phyloP scores from a whole-genome alignment of 257 asterid genomes.

The Solanum clarkiae region DNA sequence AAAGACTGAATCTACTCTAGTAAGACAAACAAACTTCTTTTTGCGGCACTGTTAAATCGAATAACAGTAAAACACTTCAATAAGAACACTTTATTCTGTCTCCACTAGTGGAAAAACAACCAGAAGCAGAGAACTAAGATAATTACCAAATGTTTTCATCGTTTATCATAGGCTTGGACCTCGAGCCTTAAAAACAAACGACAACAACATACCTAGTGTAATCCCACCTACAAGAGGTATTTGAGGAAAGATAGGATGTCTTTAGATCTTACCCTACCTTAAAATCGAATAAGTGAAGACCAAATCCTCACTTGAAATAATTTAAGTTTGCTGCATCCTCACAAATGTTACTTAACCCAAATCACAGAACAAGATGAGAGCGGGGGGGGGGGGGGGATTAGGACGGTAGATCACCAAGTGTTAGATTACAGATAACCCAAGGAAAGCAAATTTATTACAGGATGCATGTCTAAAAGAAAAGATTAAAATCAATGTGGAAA shows the following conservation, averaged over 20 bases:
- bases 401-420: neutral
- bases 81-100: neutral
- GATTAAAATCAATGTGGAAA: neutral
- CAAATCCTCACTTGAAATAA: neutral
- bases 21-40: neutral
- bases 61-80: neutral
- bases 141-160: neutral
- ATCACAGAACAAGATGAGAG: neutral
- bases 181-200: neutral
- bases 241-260: neutral
- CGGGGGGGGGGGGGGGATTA: neutral
- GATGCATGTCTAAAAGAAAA: neutral
- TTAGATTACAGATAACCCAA: neutral
- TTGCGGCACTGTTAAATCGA: neutral
- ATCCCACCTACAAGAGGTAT: neutral
- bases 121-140: neutral
- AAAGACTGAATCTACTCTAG: neutral
- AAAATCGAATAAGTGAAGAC: neutral
- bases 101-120: neutral
- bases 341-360: neutral
- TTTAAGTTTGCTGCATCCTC: neutral
- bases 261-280: neutral
- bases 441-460: neutral
- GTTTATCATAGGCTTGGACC: neutral
- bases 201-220: neutral